Base-by-base conservation (phyloP, 225 moss, liverwort and hornwort species). In the Bryoerythrophyllum caledonicum region DNA sequence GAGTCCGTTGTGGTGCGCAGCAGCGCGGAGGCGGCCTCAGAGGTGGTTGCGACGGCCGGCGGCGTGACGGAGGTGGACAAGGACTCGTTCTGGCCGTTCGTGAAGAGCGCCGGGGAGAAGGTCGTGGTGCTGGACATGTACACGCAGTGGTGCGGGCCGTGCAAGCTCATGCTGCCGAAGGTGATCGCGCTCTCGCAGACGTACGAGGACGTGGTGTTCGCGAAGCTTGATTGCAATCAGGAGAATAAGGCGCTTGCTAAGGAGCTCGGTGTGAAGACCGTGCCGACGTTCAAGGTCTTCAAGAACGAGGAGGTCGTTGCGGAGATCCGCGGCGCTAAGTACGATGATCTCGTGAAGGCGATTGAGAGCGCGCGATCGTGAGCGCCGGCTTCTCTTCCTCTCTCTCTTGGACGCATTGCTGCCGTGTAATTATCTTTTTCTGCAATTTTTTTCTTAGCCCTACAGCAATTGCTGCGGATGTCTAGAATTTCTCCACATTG, bases 71-170 rank as follows among this genome's bases (percentile, higher is more conserved):
- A 94, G 75, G 94, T 94, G 72, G 80, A 89, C 70, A 94, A 91
- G 78, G 91, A 99, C 27, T 85, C 90, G 8, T 99, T 99, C 79
- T 93, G 92, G 92, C 80, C 91, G 49, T 80, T 91, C 28, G 90
- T 93, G 73, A 59, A 86, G 63, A 79, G 74, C 60, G 94, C 93
- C 0, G 88, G 86, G 30, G 90, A 88, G 51, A 93, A 93, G 71
- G 76, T 90, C 58, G 90, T 93, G 35, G 97, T 99, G 71, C 79
- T 99, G 58, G 97, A 99, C 65, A 99, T 99, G 97, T 99, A 86
- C 74, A 99, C 97, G 38, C 93, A 99, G 78, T 94, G 90, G 94
- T 99, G 99, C 66, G 95, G 99, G 7, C 99, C 99, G 65, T 99
- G 99, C 74, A 99, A 93, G 87, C 80, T 99, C 66, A 99, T 99